Evolutionary conservation across 495 filamentous ascomycete genomes (phyloP).

Genomic region (Lasiosphaeria ovina): DNA sequence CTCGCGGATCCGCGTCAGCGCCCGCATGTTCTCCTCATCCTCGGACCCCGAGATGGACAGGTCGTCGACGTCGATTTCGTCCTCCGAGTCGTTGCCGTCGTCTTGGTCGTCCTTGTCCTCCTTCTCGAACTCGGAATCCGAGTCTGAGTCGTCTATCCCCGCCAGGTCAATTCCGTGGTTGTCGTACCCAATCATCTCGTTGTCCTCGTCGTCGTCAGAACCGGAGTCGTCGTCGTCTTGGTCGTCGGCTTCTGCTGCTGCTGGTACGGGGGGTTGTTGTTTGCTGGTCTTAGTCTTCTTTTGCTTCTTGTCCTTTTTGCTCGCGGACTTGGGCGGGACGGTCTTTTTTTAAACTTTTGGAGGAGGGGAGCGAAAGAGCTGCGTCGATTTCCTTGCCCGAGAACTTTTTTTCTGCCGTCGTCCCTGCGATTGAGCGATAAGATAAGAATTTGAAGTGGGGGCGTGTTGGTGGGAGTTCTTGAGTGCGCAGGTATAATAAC

Average conservation of each 20-base stretch:
- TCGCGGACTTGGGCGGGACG: constrained; percentile 22
- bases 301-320: constrained; percentile 43
- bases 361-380: neutral
- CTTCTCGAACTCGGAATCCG: constrained; percentile 41
- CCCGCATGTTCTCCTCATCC: constrained; percentile 71
- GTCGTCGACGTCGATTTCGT: constrained; percentile 82
- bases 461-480: too few relatives aligned
- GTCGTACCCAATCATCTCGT: constrained; percentile 35
- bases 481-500: constrained; percentile 2
- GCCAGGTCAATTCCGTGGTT: constrained; percentile 29
- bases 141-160: constrained; percentile 34
- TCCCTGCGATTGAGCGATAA: constrained; percentile 27
- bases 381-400: constrained; percentile 2
- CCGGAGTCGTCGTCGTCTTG: constrained; percentile 34
- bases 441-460: constrained; percentile 26
- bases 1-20: constrained; percentile 80
- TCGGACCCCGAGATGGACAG: constrained; percentile 62
- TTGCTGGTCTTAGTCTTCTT: constrained; percentile 26
- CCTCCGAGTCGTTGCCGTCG: constrained; percentile 62
- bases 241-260: constrained; percentile 40
- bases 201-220: constrained; percentile 26
- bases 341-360: neutral
- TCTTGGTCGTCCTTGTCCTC: constrained; percentile 76
- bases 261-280: neutral
- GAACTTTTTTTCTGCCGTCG: constrained; percentile 31